These are phyloP conservation scores for Hymenotorrendiella dingleyae DNA, from an alignment of 2,329 filamentous ascomycete species.

Conservation along the genomic window DNA sequence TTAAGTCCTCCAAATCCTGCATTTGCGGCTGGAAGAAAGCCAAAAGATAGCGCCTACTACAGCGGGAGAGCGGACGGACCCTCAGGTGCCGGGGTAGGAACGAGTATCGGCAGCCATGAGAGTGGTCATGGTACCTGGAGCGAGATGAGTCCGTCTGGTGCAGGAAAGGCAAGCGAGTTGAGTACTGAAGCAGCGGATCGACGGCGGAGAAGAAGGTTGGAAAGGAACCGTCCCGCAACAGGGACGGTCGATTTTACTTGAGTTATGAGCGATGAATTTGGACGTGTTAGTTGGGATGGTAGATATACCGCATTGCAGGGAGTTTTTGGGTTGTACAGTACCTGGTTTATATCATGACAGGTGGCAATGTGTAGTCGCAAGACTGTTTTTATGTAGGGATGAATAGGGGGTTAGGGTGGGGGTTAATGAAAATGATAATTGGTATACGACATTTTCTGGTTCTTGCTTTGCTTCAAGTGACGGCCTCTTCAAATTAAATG, in stretches of 20 bases:
- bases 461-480: no score
- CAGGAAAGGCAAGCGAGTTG: constrained; percentile 7
- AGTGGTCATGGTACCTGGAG: constrained; percentile 31
- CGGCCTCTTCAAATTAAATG: no score
- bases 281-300: constrained; percentile 3
- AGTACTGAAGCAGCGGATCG: constrained; percentile 42
- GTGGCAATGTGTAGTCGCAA: constrained; percentile 1
- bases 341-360: background rate
- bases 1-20: constrained; percentile 51
- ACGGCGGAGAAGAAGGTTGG: constrained; percentile 48
- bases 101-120: constrained; percentile 23
- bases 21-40: constrained; percentile 45
- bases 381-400: constrained; percentile 4
- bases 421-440: no score
- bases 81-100: constrained; percentile 8
- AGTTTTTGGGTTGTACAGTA: constrained; percentile 5
- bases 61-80: constrained; percentile 38
- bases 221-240: constrained; percentile 35
- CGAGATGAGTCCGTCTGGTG: constrained; percentile 25
- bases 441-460: no score
- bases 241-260: constrained; percentile 20
- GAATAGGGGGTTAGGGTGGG: no score
- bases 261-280: constrained; percentile 6
- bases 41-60: constrained; percentile 58
- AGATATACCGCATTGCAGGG: constrained; percentile 6